These are phyloP conservation scores for Mycena galopus DNA, from an alignment of 768 basidiomycete species.

Conservation along the genomic window DNA sequence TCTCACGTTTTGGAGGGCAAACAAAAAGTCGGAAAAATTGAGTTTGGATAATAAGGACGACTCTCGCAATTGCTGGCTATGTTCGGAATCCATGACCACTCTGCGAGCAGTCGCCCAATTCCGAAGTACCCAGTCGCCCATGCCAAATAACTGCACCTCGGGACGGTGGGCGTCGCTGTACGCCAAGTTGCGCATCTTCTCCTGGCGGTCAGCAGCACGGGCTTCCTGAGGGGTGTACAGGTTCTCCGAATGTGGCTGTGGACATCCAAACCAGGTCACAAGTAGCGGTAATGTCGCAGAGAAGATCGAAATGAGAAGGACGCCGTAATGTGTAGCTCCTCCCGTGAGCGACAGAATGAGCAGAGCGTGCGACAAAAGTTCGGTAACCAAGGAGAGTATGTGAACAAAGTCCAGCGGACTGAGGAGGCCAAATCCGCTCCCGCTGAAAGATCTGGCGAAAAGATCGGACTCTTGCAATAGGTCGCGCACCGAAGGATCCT, in stretches of 20 bases:
- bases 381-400: constrained; percentile 76
- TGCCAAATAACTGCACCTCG: constrained; percentile 85
- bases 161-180: constrained; percentile 83
- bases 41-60: constrained; percentile 67
- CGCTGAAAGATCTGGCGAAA: constrained; percentile 85
- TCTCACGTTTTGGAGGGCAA: constrained; percentile 79
- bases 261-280: constrained; percentile 63
- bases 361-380: constrained; percentile 79
- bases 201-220: constrained; percentile 76
- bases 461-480: constrained; percentile 89
- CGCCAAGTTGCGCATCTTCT: constrained; percentile 80
- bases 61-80: constrained; percentile 55
- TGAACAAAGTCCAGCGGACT: constrained; percentile 86
- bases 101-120: constrained; percentile 79
- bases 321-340: constrained; percentile 65
- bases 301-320: constrained; percentile 70
- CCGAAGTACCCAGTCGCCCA: constrained; percentile 87
- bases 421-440: constrained; percentile 82
- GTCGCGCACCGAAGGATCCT: constrained; percentile 80
- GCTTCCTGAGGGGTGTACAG: constrained; percentile 68
- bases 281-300: constrained; percentile 73
- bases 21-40: constrained; percentile 74
- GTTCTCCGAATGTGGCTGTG: constrained; percentile 57
- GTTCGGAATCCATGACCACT: constrained; percentile 70
- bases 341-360: constrained; percentile 76